A percentile compares a stretch with the other conserved stretches of the same genome.
These are phyloP conservation scores for Didymella exigua DNA, from an alignment of 2,329 filamentous ascomycete species.

Conservation along the genomic window DNA sequence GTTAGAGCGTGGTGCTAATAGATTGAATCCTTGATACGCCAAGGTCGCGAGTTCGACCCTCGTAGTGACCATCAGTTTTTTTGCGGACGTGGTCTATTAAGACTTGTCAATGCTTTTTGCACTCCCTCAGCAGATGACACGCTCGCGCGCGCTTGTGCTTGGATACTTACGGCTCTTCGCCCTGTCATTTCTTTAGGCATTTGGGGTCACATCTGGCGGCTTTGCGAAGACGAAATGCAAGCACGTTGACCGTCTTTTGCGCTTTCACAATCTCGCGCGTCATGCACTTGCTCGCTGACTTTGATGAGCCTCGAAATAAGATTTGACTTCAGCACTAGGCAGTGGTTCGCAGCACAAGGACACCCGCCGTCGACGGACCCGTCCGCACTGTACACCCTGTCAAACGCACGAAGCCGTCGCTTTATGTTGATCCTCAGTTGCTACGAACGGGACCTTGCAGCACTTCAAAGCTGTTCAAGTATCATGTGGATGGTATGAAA, in stretches of 20 bases:
- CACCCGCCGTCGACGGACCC: constrained; percentile 17
- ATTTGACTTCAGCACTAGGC: constrained; percentile 12
- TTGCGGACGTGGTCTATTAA: background rate
- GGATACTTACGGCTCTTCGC: too few species aligned
- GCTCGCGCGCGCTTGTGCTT: too few species aligned
- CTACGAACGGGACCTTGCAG: constrained; percentile 15
- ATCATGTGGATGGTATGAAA: constrained; percentile 7
- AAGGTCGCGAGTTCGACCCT: constrained; percentile 25
- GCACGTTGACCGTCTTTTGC: background rate
- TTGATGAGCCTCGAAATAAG: background rate
- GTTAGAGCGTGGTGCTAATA: constrained; percentile 27
- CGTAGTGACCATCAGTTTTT: constrained; percentile 20
- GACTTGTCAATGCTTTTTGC: background rate
- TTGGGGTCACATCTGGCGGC: too few species aligned
- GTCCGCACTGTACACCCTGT: constrained; percentile 25
- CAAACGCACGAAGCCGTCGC: constrained; percentile 23
- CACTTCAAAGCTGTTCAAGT: constrained; percentile 11
- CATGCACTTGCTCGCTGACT: background rate
- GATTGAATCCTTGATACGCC: constrained; percentile 20
- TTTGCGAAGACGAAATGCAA: too few species aligned
- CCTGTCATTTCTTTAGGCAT: too few species aligned
- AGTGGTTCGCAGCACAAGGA: constrained; percentile 18
- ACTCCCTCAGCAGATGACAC: too few species aligned
- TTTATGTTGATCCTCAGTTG: constrained; percentile 12
- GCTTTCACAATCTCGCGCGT: background rate